A percentile compares a stretch with the other conserved stretches of the same genome.
Conservation (phyloP, 2,329 filamentous ascomycete genomes). For the Colletotrichum sp. region DNA sequence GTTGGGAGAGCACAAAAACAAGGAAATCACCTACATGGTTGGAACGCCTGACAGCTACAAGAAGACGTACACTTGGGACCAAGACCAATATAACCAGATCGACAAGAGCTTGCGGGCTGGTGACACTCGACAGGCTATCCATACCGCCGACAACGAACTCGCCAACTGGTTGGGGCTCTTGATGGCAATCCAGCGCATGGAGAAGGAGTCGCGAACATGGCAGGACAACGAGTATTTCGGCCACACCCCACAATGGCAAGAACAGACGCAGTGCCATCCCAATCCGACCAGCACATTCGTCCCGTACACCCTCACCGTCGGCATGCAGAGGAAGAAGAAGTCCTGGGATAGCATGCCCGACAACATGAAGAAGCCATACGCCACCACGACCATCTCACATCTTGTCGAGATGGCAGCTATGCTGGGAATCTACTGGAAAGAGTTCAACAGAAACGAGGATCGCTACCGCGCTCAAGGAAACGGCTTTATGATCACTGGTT, state of each 20-base stretch:
- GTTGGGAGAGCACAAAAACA: not conserved
- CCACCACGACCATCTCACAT: constrained; percentile 39
- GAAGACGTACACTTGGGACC: constrained; percentile 3
- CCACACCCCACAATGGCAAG: not conserved
- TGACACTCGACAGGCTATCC: constrained; percentile 4
- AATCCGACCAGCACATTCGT: not conserved
- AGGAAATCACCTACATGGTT: constrained; percentile 17
- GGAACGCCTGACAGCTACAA: constrained; percentile 9
- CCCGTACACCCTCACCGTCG: not conserved
- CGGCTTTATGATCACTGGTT: constrained; percentile 36
- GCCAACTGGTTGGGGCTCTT: constrained; percentile 9
- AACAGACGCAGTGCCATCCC: not conserved
- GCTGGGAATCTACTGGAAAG: constrained; percentile 45
- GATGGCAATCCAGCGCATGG: constrained; percentile 19
- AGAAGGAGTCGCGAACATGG: constrained; percentile 16
- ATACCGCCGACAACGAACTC: constrained; percentile 15
- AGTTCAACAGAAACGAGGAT: constrained; percentile 40
- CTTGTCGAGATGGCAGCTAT: constrained; percentile 39
- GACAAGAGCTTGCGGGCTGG: not conserved
- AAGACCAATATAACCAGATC: not conserved
- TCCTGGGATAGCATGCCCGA: constrained; percentile 18
- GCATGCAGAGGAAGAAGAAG: constrained; percentile 17
- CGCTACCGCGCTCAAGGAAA: constrained; percentile 41
- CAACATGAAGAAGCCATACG: constrained; percentile 33
- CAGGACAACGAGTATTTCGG: constrained; percentile 8